These are phyloP conservation scores for Naegleria lovaniensis DNA, from an alignment of 208 protist genomes.

Conservation along the genomic window DNA sequence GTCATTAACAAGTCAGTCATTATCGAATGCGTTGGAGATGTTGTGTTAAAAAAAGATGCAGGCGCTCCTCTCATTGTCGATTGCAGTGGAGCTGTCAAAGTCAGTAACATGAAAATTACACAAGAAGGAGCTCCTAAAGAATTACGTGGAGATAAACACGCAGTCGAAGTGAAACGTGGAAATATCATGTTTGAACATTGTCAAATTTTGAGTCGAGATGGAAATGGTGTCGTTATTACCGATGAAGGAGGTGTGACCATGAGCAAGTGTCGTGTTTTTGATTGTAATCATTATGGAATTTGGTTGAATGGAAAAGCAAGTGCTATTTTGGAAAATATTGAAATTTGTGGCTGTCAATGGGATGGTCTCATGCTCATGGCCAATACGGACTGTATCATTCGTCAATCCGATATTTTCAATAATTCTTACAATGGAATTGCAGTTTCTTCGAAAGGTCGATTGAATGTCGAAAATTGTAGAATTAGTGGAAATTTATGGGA, in stretches of 20 bases:
- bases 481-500: background rate
- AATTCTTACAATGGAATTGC: conserved; percentile 12
- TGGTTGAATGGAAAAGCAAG: background rate
- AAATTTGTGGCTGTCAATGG: background rate
- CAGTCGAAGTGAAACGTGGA: background rate
- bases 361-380: conserved; percentile 3
- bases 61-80: too few species aligned
- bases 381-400: background rate
- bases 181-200: background rate
- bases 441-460: background rate
- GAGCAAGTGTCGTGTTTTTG: background rate
- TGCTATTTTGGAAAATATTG: background rate
- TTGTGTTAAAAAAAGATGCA: too few species aligned
- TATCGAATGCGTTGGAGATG: background rate
- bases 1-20: background rate
- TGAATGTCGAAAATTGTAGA: background rate
- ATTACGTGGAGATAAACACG: background rate
- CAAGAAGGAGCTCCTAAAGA: too few species aligned
- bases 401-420: background rate
- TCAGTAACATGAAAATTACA: too few species aligned
- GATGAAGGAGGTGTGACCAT: background rate
- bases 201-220: background rate
- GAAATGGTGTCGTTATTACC: background rate
- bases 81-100: too few species aligned
- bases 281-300: background rate